Evolutionary conservation across 2,329 filamentous ascomycete species (phyloP).

Genomic region (Xylariaceae sp.): DNA sequence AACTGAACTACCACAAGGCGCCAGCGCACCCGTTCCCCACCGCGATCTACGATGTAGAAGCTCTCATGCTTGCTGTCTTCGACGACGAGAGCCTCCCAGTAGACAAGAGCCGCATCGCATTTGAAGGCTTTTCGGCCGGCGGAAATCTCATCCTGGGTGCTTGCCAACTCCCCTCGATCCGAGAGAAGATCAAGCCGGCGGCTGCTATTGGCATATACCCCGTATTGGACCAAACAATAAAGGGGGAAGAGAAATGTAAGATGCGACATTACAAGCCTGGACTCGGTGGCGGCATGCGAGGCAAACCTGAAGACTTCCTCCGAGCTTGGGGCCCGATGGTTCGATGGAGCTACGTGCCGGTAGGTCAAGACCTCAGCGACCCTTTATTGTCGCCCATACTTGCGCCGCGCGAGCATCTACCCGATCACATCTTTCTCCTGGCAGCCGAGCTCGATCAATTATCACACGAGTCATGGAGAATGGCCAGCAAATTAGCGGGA

Average conservation of each 20-base stretch:
- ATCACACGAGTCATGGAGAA: slow-evolving; percentile 37
- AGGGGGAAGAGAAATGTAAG: slow-evolving; percentile 26
- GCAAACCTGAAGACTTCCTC: slow-evolving; percentile 25
- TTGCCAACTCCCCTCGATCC: slow-evolving; percentile 35
- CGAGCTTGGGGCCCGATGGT: slow-evolving; percentile 30
- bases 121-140: slow-evolving; percentile 45
- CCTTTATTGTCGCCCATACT: slow-evolving; percentile 39
- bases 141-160: slow-evolving; percentile 38
- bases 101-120: slow-evolving; percentile 35
- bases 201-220: slow-evolving; percentile 37
- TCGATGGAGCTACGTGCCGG: slow-evolving; percentile 39
- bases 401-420: slow-evolving; percentile 32
- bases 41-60: slow-evolving; percentile 37
- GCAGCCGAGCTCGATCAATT: slow-evolving; percentile 44
- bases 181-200: slow-evolving; percentile 28
- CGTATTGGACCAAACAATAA: slow-evolving; percentile 37
- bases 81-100: slow-evolving; percentile 38
- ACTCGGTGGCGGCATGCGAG: slow-evolving; percentile 26
- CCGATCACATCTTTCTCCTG: slow-evolving; percentile 40
- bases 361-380: slow-evolving; percentile 32
- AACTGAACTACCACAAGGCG: slow-evolving; percentile 41
- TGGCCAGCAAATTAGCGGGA: slow-evolving; percentile 34
- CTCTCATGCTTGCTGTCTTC: slow-evolving; percentile 35
- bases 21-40: slow-evolving; percentile 38
- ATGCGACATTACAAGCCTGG: slow-evolving; percentile 35